Evolutionary conservation across 2,329 filamentous ascomycete species (phyloP).

Genomic region (Botrytis galanthina): DNA sequence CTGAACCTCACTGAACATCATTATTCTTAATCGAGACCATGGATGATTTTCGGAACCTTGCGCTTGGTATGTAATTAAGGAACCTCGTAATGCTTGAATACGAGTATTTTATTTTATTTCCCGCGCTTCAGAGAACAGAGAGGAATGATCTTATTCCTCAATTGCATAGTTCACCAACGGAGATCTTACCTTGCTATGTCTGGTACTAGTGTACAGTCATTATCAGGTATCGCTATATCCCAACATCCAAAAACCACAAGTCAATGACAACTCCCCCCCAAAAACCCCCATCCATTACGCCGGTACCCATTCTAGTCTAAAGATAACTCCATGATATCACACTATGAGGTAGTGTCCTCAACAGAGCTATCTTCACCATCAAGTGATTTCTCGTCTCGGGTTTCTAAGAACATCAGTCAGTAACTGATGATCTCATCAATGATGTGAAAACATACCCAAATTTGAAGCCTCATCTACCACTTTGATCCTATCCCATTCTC

Average conservation of each 20-base stretch:
- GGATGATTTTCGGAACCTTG: neutral
- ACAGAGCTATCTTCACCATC: neutral
- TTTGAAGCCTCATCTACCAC: neutral
- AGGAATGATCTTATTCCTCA: neutral
- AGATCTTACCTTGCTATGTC: neutral
- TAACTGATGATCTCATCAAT: neutral
- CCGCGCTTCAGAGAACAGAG: fast-evolving
- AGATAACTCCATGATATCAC: neutral
- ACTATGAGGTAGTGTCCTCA: neutral
- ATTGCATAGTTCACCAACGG: neutral
- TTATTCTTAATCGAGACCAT: neutral
- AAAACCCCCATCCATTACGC: neutral
- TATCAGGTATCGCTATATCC: neutral
- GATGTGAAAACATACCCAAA: neutral
- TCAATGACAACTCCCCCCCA: neutral
- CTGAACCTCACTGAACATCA: neutral
- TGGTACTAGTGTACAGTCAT: neutral
- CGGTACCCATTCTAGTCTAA: neutral
- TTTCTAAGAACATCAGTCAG: neutral
- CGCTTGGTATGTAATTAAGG: neutral
- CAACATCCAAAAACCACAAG: neutral
- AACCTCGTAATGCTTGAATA: neutral
- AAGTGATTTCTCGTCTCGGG: neutral
- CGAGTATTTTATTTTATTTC: neutral
- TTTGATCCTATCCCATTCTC: neutral